These are phyloP conservation scores for Gardenia jasminoides DNA, from an alignment of 257 asterid species.

Conservation along the genomic window DNA sequence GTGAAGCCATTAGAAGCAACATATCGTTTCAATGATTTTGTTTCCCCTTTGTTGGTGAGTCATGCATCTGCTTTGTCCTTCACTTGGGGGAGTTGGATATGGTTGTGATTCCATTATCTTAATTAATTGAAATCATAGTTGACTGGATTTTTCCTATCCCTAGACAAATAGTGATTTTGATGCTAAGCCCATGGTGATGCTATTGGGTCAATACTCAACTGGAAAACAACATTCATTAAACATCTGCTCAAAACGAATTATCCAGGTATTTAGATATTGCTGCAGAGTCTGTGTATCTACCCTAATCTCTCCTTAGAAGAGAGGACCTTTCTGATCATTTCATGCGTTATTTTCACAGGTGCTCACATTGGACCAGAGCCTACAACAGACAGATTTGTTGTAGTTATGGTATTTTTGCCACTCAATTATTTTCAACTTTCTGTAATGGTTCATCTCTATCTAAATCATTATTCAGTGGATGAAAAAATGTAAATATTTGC, in stretches of 20 bases:
- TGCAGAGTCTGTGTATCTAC: conserved; percentile 2
- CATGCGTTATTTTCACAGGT: conserved; percentile 41
- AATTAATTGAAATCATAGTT: neutral
- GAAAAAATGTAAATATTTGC: neutral
- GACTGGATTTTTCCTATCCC: neutral
- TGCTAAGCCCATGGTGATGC: conserved; percentile 99
- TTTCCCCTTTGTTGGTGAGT: conserved; percentile 81
- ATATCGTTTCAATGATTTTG: conserved; percentile 81
- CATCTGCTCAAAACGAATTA: conserved; percentile 81
- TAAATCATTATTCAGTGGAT: neutral
- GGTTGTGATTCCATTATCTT: neutral
- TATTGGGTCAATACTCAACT: conserved; percentile 95
- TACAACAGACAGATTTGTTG: conserved; percentile 98
- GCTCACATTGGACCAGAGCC: conserved; percentile 99
- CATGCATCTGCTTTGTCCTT: conserved; percentile 16
- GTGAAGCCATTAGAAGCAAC: conserved; percentile 85
- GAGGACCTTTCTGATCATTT: conserved; percentile 3
- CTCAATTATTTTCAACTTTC: neutral
- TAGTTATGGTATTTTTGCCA: conserved; percentile 70
- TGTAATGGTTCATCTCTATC: neutral
- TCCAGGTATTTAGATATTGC: conserved; percentile 56
- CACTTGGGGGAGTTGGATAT: neutral
- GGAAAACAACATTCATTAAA: conserved; percentile 94
- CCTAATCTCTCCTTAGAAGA: neutral
- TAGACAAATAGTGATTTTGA: conserved; percentile 85